These are phyloP conservation scores for Funneliformis mosseae DNA, from an alignment of 192 early-diverging fungal species.

Conservation along the genomic window DNA sequence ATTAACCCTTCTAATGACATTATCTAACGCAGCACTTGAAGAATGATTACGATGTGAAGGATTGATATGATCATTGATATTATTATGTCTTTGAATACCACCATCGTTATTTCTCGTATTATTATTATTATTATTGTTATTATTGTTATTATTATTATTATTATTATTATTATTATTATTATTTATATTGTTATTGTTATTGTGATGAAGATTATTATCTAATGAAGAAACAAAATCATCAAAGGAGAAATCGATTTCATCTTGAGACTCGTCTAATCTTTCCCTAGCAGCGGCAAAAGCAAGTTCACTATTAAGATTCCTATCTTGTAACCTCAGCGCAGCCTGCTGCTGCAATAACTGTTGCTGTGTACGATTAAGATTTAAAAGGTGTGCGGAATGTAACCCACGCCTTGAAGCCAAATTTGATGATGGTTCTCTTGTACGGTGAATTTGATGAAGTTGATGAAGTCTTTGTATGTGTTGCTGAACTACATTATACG, in stretches of 20 bases:
- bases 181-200: not conserved
- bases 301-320: not conserved
- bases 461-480: constrained; percentile 30
- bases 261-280: not conserved
- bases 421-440: constrained; percentile 28
- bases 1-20: constrained; percentile 10
- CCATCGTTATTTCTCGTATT: not conserved
- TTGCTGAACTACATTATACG: constrained; percentile 21
- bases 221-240: constrained; percentile 2
- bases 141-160: not conserved
- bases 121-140: constrained; percentile 14
- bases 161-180: constrained; percentile 15
- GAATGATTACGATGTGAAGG: not conserved
- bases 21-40: constrained; percentile 2
- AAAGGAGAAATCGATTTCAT: not conserved
- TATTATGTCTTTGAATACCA: not conserved
- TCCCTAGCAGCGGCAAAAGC: not conserved
- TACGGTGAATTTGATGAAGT: constrained; percentile 31
- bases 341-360: not conserved
- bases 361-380: constrained; percentile 13
- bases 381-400: constrained; percentile 21
- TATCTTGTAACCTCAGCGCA: not conserved
- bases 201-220: not conserved
- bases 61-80: not conserved
- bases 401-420: constrained; percentile 18